Conservation (phyloP, 2,329 filamentous ascomycete genomes). For the Rutstroemia sp. region DNA sequence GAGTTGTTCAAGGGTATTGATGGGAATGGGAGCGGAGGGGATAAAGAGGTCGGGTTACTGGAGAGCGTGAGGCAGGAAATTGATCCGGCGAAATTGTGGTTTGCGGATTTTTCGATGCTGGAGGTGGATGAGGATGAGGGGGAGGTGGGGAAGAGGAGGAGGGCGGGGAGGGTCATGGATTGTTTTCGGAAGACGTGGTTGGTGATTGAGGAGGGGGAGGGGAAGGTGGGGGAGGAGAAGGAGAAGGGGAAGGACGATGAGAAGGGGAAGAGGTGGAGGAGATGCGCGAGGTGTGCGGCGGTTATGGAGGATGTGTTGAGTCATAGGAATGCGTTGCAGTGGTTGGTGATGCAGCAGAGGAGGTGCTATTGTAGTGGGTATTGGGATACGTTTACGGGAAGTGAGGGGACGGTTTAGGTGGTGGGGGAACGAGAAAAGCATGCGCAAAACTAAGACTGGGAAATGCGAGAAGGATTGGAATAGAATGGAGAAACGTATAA, state of each 20-base stretch:
- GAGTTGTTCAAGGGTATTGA: conserved; percentile 24
- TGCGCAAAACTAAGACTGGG: no score
- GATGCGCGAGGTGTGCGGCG: conserved; percentile 29
- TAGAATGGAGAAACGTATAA: no score
- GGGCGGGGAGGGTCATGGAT: conserved; percentile 24
- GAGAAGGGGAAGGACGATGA: not conserved
- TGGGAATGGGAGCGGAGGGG: not conserved
- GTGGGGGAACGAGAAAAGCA: no score
- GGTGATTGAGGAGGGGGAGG: conserved; percentile 15
- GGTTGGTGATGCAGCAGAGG: conserved; percentile 30
- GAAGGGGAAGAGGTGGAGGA: conserved; percentile 23
- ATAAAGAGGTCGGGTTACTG: not conserved
- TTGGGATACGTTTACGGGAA: conserved; percentile 26
- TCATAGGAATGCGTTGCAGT: conserved; percentile 26
- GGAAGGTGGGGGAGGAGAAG: conserved; percentile 8
- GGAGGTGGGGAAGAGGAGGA: conserved; percentile 15
- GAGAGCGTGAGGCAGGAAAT: conserved; percentile 23
- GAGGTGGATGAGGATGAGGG: conserved; percentile 27
- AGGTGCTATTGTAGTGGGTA: conserved; percentile 29
- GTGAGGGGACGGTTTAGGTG: conserved; percentile 21
- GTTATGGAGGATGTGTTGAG: conserved; percentile 30
- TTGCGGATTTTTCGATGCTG: conserved; percentile 28
- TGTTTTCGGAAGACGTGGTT: conserved; percentile 27
- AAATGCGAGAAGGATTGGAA: no score
- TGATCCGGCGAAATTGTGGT: conserved; percentile 28